Evolutionary conservation across 2,329 filamentous ascomycete species (phyloP), one percentile per base, ranked within the genome.

Genomic region (Arachnopeziza araneosa): DNA sequence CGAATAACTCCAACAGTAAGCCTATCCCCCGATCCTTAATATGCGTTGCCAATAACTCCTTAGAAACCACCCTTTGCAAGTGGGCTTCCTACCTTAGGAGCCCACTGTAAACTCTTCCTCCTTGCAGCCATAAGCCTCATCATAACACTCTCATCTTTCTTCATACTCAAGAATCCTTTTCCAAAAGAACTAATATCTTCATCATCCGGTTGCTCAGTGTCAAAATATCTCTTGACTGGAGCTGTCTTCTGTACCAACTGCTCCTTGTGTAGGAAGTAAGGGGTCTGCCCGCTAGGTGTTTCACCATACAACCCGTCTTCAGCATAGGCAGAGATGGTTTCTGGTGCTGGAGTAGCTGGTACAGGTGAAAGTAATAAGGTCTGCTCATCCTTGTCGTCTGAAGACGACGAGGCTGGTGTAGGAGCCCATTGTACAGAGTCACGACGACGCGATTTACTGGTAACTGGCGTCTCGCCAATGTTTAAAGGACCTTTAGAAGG

Each of bases 61-160:
- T 44, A 44, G 17, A 44, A 44, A 44, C 12, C 36, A 44, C 66
- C 76, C 68, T 79, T 83, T 24, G 84, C 81, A 66, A 93, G 75
- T 1, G 89, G 90, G 72, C 89, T 93, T 21, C 83, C 86, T 60
- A 91, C 77, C 75, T 89, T 88, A 30, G 89, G 90, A 32, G 88
- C 88, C 76, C 87, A 91, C 70, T 90, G 88, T 73, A 91, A 72
- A 70, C 88, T 93, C 82, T 90, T 91, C 62, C 90, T 80, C 62
- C 89, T 80, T 0, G 88, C 89, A 12, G 87, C 85, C 79, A 90
- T 84, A 62, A 93, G 76, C 54, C 71, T 64, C 67, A 68, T 67
- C 72, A 73, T 72, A 22, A 73, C 67, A 59, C 76, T 77, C 67
- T 77, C 70, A 67, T 86, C 81, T 73, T 83, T 83, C 55, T 81